A percentile compares a stretch with the other conserved stretches of the same genome.
Evolutionary conservation across 176 grass and related monocot genomes (phyloP).

Genomic region (Olyra latifolia): DNA sequence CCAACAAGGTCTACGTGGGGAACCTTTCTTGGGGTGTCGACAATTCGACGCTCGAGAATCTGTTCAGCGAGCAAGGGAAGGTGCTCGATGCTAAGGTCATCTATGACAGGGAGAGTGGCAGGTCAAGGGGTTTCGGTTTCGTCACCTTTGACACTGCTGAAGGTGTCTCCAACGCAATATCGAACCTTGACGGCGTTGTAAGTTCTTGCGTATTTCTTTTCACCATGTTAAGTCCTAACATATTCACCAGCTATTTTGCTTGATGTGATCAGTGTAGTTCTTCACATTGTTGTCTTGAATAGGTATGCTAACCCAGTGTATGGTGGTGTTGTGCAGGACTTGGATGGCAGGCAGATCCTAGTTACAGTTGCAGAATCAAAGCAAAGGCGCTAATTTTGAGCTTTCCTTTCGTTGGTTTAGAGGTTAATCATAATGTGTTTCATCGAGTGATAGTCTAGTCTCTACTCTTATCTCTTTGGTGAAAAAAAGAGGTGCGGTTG

Average conservation of each 20-base stretch:
- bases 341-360: constrained; percentile 82
- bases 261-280: background rate
- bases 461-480: constrained; percentile 17
- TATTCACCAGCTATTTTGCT: background rate
- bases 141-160: constrained; percentile 64
- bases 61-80: constrained; percentile 85
- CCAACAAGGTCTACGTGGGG: constrained; percentile 75
- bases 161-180: constrained; percentile 77
- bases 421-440: too few species aligned
- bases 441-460: constrained; percentile 41
- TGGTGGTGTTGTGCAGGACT: constrained; percentile 48
- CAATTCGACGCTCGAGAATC: constrained; percentile 71
- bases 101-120: constrained; percentile 80
- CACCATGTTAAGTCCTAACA: background rate
- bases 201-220: constrained; percentile 22
- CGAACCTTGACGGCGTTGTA: constrained; percentile 83
- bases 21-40: constrained; percentile 95
- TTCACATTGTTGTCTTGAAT: background rate
- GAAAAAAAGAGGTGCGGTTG: background rate
- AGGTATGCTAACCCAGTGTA: background rate
- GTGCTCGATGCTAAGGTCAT: constrained; percentile 83
- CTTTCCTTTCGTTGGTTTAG: constrained; percentile 12
- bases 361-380: constrained; percentile 83
- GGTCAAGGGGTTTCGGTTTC: constrained; percentile 96
- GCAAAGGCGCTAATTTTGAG: constrained; percentile 68